Conservation (phyloP, 2,329 filamentous ascomycete genomes). For the Hirsutella rhossiliensis region DNA sequence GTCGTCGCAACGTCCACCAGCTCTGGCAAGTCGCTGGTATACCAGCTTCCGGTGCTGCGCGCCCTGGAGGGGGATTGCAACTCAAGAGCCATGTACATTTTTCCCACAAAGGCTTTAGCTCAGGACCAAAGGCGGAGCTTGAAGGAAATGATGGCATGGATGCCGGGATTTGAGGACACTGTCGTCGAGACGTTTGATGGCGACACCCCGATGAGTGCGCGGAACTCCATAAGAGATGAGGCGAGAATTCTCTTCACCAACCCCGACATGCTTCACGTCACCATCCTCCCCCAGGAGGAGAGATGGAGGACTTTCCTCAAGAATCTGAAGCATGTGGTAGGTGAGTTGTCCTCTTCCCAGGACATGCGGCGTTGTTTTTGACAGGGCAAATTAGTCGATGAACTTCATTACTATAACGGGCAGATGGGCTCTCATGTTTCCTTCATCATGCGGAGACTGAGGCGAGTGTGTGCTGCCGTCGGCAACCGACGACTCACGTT, state of each 20-base stretch:
- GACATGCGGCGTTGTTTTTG: not conserved
- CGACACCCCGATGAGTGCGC: constrained; percentile 72
- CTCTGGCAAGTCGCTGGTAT: constrained; percentile 96
- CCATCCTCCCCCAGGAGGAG: constrained; percentile 84
- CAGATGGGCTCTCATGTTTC: constrained; percentile 89
- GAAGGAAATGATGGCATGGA: constrained; percentile 70
- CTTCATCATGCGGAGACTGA: constrained; percentile 81
- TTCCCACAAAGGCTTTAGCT: constrained; percentile 90
- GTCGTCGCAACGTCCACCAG: constrained; percentile 92
- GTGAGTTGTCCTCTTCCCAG: constrained; percentile 18
- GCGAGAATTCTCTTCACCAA: constrained; percentile 94
- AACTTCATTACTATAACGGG: constrained; percentile 93
- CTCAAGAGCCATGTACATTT: constrained; percentile 91
- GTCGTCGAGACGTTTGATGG: constrained; percentile 93
- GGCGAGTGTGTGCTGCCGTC: constrained; percentile 78
- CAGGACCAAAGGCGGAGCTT: constrained; percentile 88
- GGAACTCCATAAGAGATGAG: constrained; percentile 73
- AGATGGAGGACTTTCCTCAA: constrained; percentile 81
- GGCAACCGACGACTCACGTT: constrained; percentile 81
- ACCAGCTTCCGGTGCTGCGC: constrained; percentile 85
- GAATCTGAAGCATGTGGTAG: constrained; percentile 80
- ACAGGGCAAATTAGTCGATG: constrained; percentile 43
- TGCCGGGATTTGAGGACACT: constrained; percentile 62
- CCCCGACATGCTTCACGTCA: constrained; percentile 93
- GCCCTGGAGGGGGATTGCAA: constrained; percentile 66